Evolutionary conservation across 73 alveolate genomes (phyloP), one percentile per base, ranked within the genome.

Genomic region (Blepharisma japonicum): DNA sequence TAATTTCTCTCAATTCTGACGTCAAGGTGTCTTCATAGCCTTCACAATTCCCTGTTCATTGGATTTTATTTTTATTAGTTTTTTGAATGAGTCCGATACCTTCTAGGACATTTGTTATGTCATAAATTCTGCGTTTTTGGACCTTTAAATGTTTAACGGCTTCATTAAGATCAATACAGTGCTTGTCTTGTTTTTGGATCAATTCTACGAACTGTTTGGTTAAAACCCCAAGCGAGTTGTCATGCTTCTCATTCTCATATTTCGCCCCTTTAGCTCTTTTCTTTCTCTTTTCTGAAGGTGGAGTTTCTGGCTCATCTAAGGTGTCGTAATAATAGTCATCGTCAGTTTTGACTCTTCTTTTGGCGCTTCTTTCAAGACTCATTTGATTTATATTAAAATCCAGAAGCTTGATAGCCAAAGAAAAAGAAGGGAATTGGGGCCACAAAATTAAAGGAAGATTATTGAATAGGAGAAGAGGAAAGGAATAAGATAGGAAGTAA

Each of bases 11-110:
- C 71, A 78, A 39, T 66, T 80, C 51, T 51, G 67, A 8, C 56
- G 71, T 45, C 51, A 56, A 56, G 42, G 42, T 32, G 76, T 67
- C 76, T 55, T 67, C 50, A 79, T 82, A 55, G 54, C 86, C 53
- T 81, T 85, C 11, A 79, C 79, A 32, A 3, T 32, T 23, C 81
- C 92, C 92, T n/a, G 81, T 85, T 85, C 92, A 85, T 55, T 55
- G 68, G 81, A 85, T 85, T 47, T 70, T 71, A 67, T 85, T 85
- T 74, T 85, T 85, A 68, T 78, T 74, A 6, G 66, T 80, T 72
- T 85, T 85, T 66, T 85, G 85, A 53, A 85, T 81, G 47, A 77
- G 83, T 7, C 92, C 92, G 39, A 85, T 85, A 23, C 92, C 92
- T 56, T 85, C 92, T 8, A 85, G 68, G 14, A 85, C 92, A 68